Evolutionary conservation across 768 basidiomycete species (phyloP).

Genomic region (Suillus paluster): DNA sequence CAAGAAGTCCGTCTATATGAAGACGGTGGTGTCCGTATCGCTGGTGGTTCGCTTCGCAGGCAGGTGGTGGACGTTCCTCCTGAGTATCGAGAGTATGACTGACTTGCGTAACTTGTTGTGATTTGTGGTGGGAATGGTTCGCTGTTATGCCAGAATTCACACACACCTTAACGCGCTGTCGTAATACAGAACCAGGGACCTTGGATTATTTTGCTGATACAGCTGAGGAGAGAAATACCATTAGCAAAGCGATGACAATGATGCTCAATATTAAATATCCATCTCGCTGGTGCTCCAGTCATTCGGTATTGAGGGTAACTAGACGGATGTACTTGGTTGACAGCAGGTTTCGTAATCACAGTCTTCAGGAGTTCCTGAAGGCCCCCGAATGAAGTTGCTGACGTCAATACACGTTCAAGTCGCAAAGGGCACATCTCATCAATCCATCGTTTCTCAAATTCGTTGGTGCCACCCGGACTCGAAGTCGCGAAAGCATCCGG

Average conservation of each 20-base stretch:
- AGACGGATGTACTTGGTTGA: conserved; percentile 60
- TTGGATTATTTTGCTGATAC: neutral
- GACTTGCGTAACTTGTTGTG: neutral
- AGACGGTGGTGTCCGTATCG: conserved; percentile 6
- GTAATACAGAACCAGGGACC: neutral
- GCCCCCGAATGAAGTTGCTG: conserved; percentile 64
- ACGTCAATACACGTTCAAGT: conserved; percentile 54
- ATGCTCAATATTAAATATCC: neutral
- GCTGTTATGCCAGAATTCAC: neutral
- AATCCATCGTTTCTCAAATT: conserved; percentile 56
- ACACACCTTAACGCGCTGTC: neutral
- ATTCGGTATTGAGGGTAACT: neutral
- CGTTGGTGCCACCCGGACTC: conserved; percentile 54
- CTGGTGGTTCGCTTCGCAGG: neutral
- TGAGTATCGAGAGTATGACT: conserved; percentile 6
- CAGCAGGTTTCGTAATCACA: conserved; percentile 62
- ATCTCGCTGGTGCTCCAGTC: neutral
- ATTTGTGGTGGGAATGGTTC: neutral
- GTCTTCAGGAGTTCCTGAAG: conserved; percentile 55
- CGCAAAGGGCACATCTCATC: conserved; percentile 23
- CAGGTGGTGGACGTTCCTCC: conserved; percentile 1
- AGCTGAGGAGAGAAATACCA: neutral
- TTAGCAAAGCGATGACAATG: neutral
- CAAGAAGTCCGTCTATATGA: neutral
- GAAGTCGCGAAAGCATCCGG: conserved; percentile 42